Evolutionary conservation across 495 filamentous ascomycete genomes (phyloP).

Genomic region (Cercophora sp.): DNA sequence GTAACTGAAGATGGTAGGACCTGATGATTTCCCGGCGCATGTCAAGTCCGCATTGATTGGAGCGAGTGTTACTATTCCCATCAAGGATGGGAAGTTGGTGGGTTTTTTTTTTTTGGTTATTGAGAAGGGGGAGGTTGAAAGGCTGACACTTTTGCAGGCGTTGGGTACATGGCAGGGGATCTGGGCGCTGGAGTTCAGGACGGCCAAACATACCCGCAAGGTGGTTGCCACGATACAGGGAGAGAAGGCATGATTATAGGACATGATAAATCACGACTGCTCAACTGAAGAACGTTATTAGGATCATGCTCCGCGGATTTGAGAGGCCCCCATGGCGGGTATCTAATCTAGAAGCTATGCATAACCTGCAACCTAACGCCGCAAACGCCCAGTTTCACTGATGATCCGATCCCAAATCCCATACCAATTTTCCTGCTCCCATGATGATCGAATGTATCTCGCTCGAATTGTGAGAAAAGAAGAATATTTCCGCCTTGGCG

Average conservation of each 20-base stretch:
- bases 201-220: constrained; percentile 66
- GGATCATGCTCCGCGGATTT: too few species aligned
- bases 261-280: too few species aligned
- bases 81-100: constrained; percentile 75
- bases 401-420: background rate
- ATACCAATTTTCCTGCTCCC: background rate
- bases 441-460: too few species aligned
- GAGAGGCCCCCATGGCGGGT: too few species aligned
- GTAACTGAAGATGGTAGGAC: constrained; percentile 18
- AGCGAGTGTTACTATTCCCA: constrained; percentile 82
- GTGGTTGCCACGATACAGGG: constrained; percentile 95
- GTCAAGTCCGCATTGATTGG: constrained; percentile 88
- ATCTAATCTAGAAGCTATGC: background rate
- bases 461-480: too few species aligned
- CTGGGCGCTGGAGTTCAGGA: constrained; percentile 92
- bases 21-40: constrained; percentile 57
- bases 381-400: background rate
- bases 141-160: too few species aligned
- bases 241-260: constrained; percentile 56
- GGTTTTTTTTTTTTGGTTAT: constrained; percentile 27
- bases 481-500: too few species aligned
- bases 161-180: constrained; percentile 68
- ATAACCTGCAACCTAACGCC: background rate
- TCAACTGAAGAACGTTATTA: too few species aligned
- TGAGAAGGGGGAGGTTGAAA: too few species aligned